Evolutionary conservation across 129 eudicot genomes (phyloP).

Genomic region (Erigeron canadensis): DNA sequence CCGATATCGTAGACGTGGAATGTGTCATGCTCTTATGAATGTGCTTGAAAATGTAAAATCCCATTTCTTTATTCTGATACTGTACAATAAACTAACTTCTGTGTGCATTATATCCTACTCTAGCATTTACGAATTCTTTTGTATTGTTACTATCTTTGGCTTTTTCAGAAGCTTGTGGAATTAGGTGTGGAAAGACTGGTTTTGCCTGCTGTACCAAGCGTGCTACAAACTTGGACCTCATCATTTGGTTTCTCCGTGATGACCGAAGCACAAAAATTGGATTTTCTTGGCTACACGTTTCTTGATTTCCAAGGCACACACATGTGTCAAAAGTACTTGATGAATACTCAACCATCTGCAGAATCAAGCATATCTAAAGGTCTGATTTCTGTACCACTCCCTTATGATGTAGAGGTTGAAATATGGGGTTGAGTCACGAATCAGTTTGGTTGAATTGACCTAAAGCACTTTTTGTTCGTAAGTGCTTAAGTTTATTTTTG

Average conservation of each 20-base stretch:
- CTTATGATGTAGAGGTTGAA: not conserved
- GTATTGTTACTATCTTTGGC: not conserved
- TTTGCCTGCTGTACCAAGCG: constrained; percentile 46
- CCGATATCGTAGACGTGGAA: constrained; percentile 79
- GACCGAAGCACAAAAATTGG: constrained; percentile 55
- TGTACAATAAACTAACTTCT: not conserved
- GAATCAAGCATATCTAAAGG: constrained; percentile 42
- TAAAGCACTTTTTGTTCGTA: not conserved
- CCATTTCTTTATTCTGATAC: not conserved
- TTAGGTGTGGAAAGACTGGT: constrained; percentile 41
- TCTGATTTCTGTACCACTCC: constrained; percentile 13
- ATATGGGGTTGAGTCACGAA: not conserved
- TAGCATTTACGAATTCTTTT: not conserved
- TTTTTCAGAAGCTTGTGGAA: constrained; percentile 34
- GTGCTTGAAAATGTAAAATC: constrained; percentile 83
- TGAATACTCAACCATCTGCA: constrained; percentile 21
- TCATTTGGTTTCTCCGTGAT: constrained; percentile 39
- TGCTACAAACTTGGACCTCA: constrained; percentile 40
- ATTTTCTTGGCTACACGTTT: constrained; percentile 64
- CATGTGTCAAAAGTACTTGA: constrained; percentile 78
- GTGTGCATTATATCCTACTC: not conserved
- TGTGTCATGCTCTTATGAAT: constrained; percentile 85
- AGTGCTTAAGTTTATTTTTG: not conserved
- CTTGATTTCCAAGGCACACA: constrained; percentile 81
- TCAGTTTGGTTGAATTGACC: not conserved